Evolutionary conservation across 768 basidiomycete species (phyloP), one percentile per base, ranked within the genome.

Genomic region (Asterophora parasitica): DNA sequence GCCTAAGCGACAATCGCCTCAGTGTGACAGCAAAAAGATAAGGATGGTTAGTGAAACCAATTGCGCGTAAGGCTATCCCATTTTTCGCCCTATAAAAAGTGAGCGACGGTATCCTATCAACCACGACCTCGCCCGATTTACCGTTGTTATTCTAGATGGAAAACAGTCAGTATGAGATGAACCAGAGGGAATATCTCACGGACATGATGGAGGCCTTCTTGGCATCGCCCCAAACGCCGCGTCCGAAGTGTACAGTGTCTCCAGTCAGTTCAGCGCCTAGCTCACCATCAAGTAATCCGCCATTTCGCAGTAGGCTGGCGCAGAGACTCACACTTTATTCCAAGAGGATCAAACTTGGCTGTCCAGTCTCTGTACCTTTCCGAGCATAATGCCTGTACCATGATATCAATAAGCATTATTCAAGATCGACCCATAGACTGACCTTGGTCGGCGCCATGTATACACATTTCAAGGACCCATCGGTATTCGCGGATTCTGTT

Each of bases 391-490:
- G 93, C 91, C 90, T 96, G 35, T 8, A 15, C 44, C 19, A 7
- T 20, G 27, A 23, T 49, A 28, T 44, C 34, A 38, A 23, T 17
- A 50, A 19, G 9, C 16, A 38, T 33, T 26, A 28, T 11, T 8
- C 7, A 7, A 32, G 37, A 34, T 53, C 13, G 16, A 35, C 41
- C 23, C 1, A 10, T 34, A 32, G 2, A 33, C 31, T 34, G 36
- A 86, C 92, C 75, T 94, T 95, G 1, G 92, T 94, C 0, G 93
- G 94, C 1, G 93, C 89, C 57, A 99, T 82, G 60, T 99, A 99
- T 12, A 99, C 81, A 53, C 85, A 87, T 68, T 89, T 91, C 2
- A 64, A 57, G n/a, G 62, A 51, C 20, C 68, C 61, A 20, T 62
- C 64, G 9, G 54, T 60, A 23, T 63, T 62, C 42, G 65, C 58